Evolutionary conservation across 306 rosid species (phyloP), one percentile per base, ranked within the genome.

Genomic region (Cucurbita argyrosperma): DNA sequence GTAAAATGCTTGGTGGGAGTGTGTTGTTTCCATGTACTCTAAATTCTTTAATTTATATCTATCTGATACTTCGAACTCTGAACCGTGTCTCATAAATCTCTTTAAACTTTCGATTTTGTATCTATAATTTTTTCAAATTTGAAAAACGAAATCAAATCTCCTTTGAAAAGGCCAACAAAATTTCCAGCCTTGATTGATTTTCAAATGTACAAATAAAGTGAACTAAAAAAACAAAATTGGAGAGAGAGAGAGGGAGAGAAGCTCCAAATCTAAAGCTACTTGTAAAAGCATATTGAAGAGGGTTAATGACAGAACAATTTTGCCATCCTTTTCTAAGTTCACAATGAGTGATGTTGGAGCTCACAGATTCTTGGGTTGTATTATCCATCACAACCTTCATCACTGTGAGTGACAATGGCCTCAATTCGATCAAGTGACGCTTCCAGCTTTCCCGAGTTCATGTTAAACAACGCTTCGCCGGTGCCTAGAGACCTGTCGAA

Each of bases 401-500:
- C 98, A 46, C 74, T 77, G 74, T 89, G 90, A 62, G 95, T 94
- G 79, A 94, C 38, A 80, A 94, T 85, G 82, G 88, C 83, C 84
- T 94, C 98, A 21, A 94, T 88, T 84, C 98, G 85, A 81, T 94
- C 98, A 65, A 94, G 90, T 21, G 98, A 93, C 78, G 96, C 97
- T 70, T 89, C 88, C 72, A 89, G 72, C 76, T 80, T 82, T 71
- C 97, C 97, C 0, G 97, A 85, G 71, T 89, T 85, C 98, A 90
- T 85, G 88, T 94, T 94, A 82, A 94, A 89, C 87, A 91, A 26
- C 46, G 95, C 89, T 61, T 94, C 98, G 14, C 87, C 87, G 10
- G 98, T 88, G 40, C 98, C 98, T 67, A 94, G 55, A 67, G 86
- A 97, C 85, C 97, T 94, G 79, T 75, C 16, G 47, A 78, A 56